Evolutionary conservation across 73 alveolate species (phyloP), one percentile per base, ranked within the genome.

Genomic region (Paramecium bursaria): DNA sequence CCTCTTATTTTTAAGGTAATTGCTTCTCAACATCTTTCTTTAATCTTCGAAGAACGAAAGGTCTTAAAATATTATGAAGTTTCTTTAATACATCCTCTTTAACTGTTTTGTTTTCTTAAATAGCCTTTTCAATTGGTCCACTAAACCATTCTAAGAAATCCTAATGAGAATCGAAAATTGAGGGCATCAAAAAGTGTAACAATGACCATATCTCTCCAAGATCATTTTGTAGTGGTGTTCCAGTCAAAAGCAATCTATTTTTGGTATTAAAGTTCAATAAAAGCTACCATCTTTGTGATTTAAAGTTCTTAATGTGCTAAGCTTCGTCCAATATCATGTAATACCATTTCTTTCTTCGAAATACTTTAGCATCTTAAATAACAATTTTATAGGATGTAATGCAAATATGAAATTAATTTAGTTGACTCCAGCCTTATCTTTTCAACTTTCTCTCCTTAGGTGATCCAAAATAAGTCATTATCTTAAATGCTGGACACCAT

Each of bases 301-400:
- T 95, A 85, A 94, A 98, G 76, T 98, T 98, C 92, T 98, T 98
- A 77, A 98, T 98, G 75, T 97, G 98, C 73, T 98, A 97, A 4
- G 99, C 99, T 79, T 98, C 99, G 86, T 98, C 99, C 50, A 98
- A 87, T 33, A 98, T 97, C 95, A 98, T 93, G 91, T 96, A 98
- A 77, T 98, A 97, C 99, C 99, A 97, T 73, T 95, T 97, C 93
- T 95, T 97, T 82, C 99, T 93, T 74, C 96, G 95, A 91, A 97
- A 96, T 13, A 96, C 97, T 86, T 92, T 90, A 89, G 93, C 93
- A 87, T 97, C 99, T 91, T 94, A 95, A 44, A 97, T 95, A 15
- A 96, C 99, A 33, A 97, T 92, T 88, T 97, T 97, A 86, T 92
- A 95, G 49, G 98, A 91, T 31, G 99, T 96, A 48, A 98, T 97